These are phyloP conservation scores for Solanum rostratum DNA, from an alignment of 257 asterid genomes.

Conservation along the genomic window DNA sequence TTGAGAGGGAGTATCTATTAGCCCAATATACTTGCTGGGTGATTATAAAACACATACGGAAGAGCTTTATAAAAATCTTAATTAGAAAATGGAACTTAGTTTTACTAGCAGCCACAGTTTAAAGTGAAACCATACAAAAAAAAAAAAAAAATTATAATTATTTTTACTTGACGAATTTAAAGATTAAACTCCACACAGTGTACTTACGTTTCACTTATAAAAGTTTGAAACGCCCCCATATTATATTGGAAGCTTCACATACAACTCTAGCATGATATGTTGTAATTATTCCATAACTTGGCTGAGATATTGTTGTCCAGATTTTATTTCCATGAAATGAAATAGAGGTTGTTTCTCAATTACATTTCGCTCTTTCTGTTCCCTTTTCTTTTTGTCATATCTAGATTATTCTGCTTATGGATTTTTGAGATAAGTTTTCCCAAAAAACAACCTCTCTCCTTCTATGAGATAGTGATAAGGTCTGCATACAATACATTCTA, in stretches of 20 bases:
- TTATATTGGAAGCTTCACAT: background rate
- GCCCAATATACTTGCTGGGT: background rate
- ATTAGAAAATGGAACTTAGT: background rate
- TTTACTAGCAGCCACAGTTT: background rate
- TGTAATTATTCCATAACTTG: background rate
- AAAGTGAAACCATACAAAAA: background rate
- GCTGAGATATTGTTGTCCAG: background rate
- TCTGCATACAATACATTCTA: too few relatives aligned
- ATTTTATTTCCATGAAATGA: background rate
- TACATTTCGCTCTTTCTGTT: too few relatives aligned
- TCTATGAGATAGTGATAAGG: too few relatives aligned
- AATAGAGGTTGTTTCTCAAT: background rate
- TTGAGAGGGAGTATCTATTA: background rate
- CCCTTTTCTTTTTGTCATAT: too few relatives aligned
- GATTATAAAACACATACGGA: background rate
- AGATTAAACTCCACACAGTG: background rate
- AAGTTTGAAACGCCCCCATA: background rate
- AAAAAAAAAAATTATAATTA: background rate
- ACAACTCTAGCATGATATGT: background rate
- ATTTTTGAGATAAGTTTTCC: too few relatives aligned
- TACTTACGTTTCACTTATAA: background rate
- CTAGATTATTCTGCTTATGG: too few relatives aligned
- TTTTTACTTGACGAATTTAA: background rate
- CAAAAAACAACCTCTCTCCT: too few relatives aligned
- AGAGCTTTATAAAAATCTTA: background rate